Evolutionary conservation across 1,284 basidiomycete genomes (phyloP).

Genomic region (Trametes sp.): DNA sequence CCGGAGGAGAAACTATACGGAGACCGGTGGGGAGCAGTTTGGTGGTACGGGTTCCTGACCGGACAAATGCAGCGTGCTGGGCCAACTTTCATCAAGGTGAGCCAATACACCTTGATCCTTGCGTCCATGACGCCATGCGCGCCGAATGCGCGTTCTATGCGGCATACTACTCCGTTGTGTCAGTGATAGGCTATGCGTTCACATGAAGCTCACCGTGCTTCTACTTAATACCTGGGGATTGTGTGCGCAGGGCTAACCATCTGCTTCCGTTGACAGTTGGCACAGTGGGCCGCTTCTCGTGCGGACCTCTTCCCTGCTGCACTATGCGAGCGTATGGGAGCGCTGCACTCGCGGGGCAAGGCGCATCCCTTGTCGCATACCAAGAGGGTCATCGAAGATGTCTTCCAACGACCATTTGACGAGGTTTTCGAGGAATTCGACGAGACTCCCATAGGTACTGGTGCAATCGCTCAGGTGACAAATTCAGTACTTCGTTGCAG

Average conservation of each 20-base stretch:
- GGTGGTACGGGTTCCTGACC: constrained; percentile 96
- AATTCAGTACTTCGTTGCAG: not conserved
- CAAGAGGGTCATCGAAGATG: constrained; percentile 81
- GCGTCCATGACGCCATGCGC: constrained; percentile 4
- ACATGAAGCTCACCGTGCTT: too few relatives aligned
- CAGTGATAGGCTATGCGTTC: too few relatives aligned
- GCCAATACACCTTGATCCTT: constrained; percentile 21
- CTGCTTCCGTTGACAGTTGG: constrained; percentile 61
- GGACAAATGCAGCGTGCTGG: constrained; percentile 93
- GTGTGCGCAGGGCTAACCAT: not conserved
- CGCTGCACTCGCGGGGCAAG: constrained; percentile 89
- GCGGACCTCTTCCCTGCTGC: constrained; percentile 93
- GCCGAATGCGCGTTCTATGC: not conserved
- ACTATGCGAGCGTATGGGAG: constrained; percentile 89
- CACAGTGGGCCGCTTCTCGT: constrained; percentile 98
- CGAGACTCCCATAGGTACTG: constrained; percentile 90
- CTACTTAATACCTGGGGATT: too few relatives aligned
- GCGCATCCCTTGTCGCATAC: constrained; percentile 89
- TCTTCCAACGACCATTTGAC: constrained; percentile 85
- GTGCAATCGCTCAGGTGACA: constrained; percentile 92
- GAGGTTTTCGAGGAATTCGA: constrained; percentile 95
- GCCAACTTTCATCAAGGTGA: constrained; percentile 96
- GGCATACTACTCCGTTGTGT: too few relatives aligned
- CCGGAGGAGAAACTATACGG: constrained; percentile 62
- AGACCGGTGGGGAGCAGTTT: constrained; percentile 86